Conservation (phyloP, 2,329 filamentous ascomycete genomes). For the Diaporthe longicolla region DNA sequence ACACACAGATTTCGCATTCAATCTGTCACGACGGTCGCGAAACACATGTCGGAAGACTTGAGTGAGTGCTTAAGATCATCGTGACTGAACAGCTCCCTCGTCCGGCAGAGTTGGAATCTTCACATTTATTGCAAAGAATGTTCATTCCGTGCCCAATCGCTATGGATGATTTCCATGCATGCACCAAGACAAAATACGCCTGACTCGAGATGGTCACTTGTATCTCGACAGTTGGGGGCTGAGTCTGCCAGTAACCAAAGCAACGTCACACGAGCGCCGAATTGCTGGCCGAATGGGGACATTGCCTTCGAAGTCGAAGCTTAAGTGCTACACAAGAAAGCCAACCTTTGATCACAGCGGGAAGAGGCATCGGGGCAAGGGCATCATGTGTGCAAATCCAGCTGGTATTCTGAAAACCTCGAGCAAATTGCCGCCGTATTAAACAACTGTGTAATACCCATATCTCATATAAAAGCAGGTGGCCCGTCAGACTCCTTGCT, state of each 20-base stretch:
- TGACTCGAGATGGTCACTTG: not conserved
- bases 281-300: not conserved
- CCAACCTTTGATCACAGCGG: not conserved
- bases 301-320: not conserved
- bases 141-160: not conserved
- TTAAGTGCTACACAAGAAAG: not conserved
- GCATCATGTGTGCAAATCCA: not conserved
- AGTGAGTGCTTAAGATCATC: not conserved
- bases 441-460: not conserved
- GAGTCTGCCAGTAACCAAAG: not conserved
- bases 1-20: not conserved
- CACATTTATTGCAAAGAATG: not conserved
- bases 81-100: not conserved
- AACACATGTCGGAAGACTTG: not conserved
- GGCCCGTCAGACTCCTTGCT: constrained; percentile 24
- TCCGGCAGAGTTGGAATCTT: not conserved
- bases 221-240: not conserved
- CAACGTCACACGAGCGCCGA: too few species aligned
- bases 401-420: not conserved
- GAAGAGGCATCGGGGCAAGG: not conserved
- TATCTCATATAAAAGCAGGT: constrained; percentile 25
- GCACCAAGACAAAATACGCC: not conserved
- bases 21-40: not conserved
- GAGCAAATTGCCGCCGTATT: not conserved
- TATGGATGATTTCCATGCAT: too few species aligned